Conservation (phyloP, 225 moss, liverwort and hornwort genomes). For the Rhytidiadelphus loreus region DNA sequence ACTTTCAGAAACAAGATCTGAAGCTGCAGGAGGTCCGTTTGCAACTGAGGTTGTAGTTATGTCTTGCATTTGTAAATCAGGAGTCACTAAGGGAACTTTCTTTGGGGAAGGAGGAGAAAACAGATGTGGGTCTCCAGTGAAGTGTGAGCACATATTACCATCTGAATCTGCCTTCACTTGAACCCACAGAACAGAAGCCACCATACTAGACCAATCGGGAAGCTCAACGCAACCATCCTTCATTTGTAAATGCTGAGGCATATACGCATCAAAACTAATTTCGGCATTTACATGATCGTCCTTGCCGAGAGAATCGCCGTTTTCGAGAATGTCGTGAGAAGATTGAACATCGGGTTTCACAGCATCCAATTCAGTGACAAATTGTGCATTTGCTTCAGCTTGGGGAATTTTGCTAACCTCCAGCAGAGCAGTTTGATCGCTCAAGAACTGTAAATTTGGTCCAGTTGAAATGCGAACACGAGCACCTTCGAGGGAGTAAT, state of each 20-base stretch:
- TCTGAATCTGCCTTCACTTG: conserved; percentile 59
- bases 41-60: conserved; percentile 10
- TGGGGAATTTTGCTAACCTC: conserved; percentile 28
- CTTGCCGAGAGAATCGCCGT: conserved; percentile 3
- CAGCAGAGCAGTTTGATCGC: conserved; percentile 52
- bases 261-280: neutral
- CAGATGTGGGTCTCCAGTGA: conserved; percentile 28
- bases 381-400: conserved; percentile 4
- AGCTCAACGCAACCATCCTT: conserved; percentile 61
- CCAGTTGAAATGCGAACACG: conserved; percentile 52
- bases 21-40: conserved; percentile 29
- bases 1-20: conserved; percentile 28
- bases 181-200: conserved; percentile 70
- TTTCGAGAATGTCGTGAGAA: neutral
- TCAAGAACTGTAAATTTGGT: conserved; percentile 52
- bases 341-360: neutral
- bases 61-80: conserved; percentile 13
- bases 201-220: conserved; percentile 65
- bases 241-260: conserved; percentile 46
- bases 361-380: conserved; percentile 4
- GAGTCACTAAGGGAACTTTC: neutral
- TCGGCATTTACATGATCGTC: neutral
- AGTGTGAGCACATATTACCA: conserved; percentile 18
- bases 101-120: conserved; percentile 49
- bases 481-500: conserved; percentile 70